Base-by-base conservation (phyloP, 495 filamentous ascomycete species). In the Talaromyces nanjingensis region DNA sequence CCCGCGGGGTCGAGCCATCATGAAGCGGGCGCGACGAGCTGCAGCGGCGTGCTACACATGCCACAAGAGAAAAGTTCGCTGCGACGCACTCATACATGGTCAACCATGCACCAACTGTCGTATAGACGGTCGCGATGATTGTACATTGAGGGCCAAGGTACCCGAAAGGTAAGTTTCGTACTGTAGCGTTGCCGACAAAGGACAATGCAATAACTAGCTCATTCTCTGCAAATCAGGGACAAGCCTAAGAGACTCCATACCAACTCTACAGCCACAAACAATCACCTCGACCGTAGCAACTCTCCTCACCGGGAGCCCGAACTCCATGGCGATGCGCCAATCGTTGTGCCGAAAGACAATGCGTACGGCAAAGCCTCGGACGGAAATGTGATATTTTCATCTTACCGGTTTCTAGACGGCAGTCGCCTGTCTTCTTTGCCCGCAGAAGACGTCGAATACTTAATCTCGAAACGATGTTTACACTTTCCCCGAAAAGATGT, bases 21-120 rank as follows among this genome's bases (percentile, higher is more conserved):
- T 76, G 11, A 64, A 67, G 54, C 68, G 74, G 18, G 74, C 72
- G 2, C 60, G 69, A 64, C 71, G 79, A 67, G 79, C 79, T 0
- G 69, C 79, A 2, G 77, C 73, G 55, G 79, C 79, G 12, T 83
- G 80, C 33, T 67, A 75, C n/a, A 79, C 78, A 66, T 83, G 79
- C 59, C 74, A 79, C 54, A 73, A 77, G 64, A 74, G 80, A n/a
- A 81, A 82, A 65, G 79, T 83, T 31, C 76, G 80, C 45, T 83
- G 80, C 64, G 80, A 83, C 61, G 78, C 80, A 9, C 77, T 77
- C 2, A 77, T 81, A 29, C 70, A 75, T 9, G 79, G 79, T 0
- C 70, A 73, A 57, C 79, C 80, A 8, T 83, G 79, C 66, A 81
- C 80, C 65, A 79, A 81, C 49, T 83, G 80, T 65, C 77, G 64